Evolutionary conservation across 2,329 filamentous ascomycete genomes (phyloP).

Genomic region (Thermothelomyces thermophilus): DNA sequence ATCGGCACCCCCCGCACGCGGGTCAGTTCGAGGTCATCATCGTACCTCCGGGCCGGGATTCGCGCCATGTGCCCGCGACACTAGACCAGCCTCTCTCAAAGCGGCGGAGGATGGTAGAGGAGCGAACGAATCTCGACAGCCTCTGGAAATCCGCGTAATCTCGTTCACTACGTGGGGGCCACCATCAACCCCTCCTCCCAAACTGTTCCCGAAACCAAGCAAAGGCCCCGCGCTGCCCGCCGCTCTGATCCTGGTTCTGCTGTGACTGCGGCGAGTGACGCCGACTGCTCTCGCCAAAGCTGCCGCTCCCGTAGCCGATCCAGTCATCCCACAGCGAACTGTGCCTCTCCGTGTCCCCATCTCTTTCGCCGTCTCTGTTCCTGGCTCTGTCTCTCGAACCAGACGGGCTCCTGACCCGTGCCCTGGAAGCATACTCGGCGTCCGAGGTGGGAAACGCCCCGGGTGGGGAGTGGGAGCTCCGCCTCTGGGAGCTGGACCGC

Average conservation of each 20-base stretch:
- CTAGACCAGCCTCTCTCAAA: too few relatives aligned
- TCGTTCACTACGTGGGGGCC: not conserved
- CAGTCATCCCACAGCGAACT: not conserved
- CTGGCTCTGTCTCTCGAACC: not conserved
- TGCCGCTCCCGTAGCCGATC: not conserved
- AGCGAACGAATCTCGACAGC: too few relatives aligned
- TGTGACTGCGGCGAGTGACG: not conserved
- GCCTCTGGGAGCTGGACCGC: not conserved
- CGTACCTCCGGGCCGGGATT: too few relatives aligned
- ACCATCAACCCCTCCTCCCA: slow-evolving; percentile 3
- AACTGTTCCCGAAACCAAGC: slow-evolving; percentile 26
- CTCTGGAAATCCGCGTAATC: too few relatives aligned
- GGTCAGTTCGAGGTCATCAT: too few relatives aligned
- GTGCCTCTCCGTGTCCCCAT: not conserved
- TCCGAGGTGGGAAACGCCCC: not conserved
- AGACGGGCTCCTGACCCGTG: slow-evolving; percentile 2
- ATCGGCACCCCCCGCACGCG: too few relatives aligned
- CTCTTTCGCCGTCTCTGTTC: not conserved
- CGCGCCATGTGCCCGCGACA: too few relatives aligned
- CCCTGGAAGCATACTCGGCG: not conserved
- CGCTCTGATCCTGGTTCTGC: not conserved
- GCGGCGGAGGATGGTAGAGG: too few relatives aligned
- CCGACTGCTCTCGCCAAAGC: not conserved
- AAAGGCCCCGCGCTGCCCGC: slow-evolving; percentile 13
- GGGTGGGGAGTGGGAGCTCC: slow-evolving; percentile 12